Evolutionary conservation across 768 basidiomycete genomes (phyloP), one percentile per base, ranked within the genome.

Genomic region (Collybiopsis confluens): DNA sequence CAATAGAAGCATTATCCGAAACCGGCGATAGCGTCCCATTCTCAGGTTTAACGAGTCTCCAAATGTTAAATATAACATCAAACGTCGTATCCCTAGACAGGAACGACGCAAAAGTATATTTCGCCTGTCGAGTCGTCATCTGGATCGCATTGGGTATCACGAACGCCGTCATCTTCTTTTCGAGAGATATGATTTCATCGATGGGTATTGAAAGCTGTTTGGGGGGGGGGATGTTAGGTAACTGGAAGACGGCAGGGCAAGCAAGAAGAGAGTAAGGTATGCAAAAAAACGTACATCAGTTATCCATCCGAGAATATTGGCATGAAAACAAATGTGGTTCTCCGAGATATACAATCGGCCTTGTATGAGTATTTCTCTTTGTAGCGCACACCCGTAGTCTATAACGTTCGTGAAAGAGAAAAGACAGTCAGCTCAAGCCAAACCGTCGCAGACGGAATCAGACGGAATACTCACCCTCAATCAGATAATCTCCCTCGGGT

Each of bases 271-370:
- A 40, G 38, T 6, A 16, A 40, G 38, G 38, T n/a, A 45, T 54
- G 42, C n/a, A 54, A 58, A 45, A 64, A 59, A 54, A 76, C 94
- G 68, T 68, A 96, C 95, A 65, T 96, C 86, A 26, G 96, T 98
- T 45, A 97, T 88, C 97, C 96, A 98, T 40, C 97, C 96, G 69
- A 98, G 96, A 41, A 98, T 98, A 65, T 98, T 98, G 40, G 97
- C 96, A 62, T 99, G 92, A 76, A 98, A 99, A 73, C 93, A 98
- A n/a, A 98, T 81, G 65, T 98, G 95, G 70, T 98, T 98, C 71
- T 99, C 96, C 6, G 97, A 98, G 21, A 98, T 91, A 70, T 98
- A 98, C 54, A 99, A 67, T 10, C 97, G 79, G 4, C 97, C 97
- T 76, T 98, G 97, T 40, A 98, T 88, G 27, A 98, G 76, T 60